Evolutionary conservation across 257 asterid species (phyloP).

Genomic region (Gentiana straminea): DNA sequence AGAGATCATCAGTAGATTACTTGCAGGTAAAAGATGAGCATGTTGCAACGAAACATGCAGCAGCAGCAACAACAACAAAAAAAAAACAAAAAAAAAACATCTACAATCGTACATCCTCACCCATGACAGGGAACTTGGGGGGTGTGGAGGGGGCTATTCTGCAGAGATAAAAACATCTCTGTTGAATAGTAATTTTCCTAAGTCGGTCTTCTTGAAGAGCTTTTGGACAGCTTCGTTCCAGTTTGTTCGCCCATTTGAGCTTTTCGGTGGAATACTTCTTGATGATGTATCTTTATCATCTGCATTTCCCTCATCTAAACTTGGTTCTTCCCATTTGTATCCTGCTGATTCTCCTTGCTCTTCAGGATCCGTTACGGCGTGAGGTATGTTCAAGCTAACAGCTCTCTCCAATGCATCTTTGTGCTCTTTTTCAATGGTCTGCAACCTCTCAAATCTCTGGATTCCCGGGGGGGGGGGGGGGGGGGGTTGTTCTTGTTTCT

Average conservation of each 20-base stretch:
- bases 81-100: no score
- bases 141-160: background rate
- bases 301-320: slow-evolving; percentile 15
- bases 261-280: slow-evolving; percentile 8
- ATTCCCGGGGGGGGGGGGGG: slow-evolving; percentile 57
- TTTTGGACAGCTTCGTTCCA: slow-evolving; percentile 60
- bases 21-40: no score
- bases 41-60: no score
- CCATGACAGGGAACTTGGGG: background rate
- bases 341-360: slow-evolving; percentile 26
- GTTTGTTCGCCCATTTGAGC: slow-evolving; percentile 38
- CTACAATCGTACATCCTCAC: no score
- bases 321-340: background rate
- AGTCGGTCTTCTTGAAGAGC: slow-evolving; percentile 47
- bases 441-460: slow-evolving; percentile 50
- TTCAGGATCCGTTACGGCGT: slow-evolving; percentile 35
- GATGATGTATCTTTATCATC: slow-evolving; percentile 6
- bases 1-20: no score
- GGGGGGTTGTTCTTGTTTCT: slow-evolving; percentile 37
- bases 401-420: slow-evolving; percentile 89
- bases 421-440: slow-evolving; percentile 77
- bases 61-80: no score
- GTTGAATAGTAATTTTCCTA: slow-evolving; percentile 31
- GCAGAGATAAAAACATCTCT: slow-evolving; percentile 18
- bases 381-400: slow-evolving; percentile 76